Evolutionary conservation across 768 basidiomycete species (phyloP), one percentile per base, ranked within the genome.

Genomic region (Panaeolus papilionaceus): DNA sequence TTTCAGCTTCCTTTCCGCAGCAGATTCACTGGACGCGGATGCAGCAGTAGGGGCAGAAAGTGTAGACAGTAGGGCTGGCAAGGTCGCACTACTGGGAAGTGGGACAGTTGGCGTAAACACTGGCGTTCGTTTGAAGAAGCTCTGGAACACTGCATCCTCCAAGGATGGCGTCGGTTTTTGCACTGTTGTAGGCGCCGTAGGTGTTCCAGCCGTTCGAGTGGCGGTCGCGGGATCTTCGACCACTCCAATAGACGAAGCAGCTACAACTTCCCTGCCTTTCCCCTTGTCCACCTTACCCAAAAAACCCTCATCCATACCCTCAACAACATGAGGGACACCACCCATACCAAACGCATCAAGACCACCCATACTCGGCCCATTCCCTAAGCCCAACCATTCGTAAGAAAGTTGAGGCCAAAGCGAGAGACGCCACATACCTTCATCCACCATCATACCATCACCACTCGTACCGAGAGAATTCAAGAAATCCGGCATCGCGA

Each of bases 401-500:
- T 58, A 58, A 58, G 54, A 58, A 33, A 58, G 3, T 28, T 10
- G 26, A 28, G 54, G 54, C 70, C 71, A 70, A 65, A 75, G 58
- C 23, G 67, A 62, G 28, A 58, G 28, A 62, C 67, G 64, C 73
- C 69, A 71, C 74, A 71, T 75, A 75, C 74, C 74, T 71, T 70
- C 69, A 40, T 63, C 38, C 33, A 20, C 66, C 14, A 20, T 42
- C 12, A 38, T 14, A 49, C 47, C 40, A 4, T 37, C 66, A 18
- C 40, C 47, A 33, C 63, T 54, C 5, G 66, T 64, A 39, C 58
- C 69, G 33, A 64, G 69, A 54, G 62, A 68, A 40, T 44, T 69
- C 69, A 71, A 73, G 9, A 83, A 70, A 51, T 80, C 80, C 7
- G 80, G 80, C 42, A 70, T 65, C 16, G 74, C 74, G 33, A 75